Evolutionary conservation across 768 basidiomycete species (phyloP), one percentile per base, ranked within the genome.

Genomic region (Leucosporidium creatinivorum): DNA sequence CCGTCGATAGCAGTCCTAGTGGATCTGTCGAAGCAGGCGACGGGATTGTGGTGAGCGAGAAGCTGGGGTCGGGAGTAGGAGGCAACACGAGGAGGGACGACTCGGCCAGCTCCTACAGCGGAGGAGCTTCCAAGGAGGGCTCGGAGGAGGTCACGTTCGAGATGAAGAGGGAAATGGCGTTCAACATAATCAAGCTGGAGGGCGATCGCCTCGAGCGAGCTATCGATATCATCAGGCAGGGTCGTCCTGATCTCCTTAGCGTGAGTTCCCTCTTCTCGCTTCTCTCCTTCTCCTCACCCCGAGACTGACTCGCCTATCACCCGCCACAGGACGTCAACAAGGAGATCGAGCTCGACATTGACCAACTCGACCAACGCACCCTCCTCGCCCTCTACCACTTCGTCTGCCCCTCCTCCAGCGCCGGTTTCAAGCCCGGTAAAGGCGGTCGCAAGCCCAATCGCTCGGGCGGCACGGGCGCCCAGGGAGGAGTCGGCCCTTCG

Each of bases 301-400:
- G 59, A 28, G 19, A 17, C 49, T 68, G 52, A 54, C 19, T 21
- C 31, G 4, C 33, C 56, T 31, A 13, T 44, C 57, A 31, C 19
- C 36, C 28, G 18, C 44, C 25, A 9, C 39, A 54, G 60, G 73
- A 78, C 72, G 75, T 76, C 58, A 74, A 77, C 65, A 92, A 97
- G 79, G 96, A 99, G 81, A 97, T 98, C 75, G 96, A 99, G 78
- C 85, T 99, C 52, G 96, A 99, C 79, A 98, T 99, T 76, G 96
- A 98, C 76, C 81, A 86, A 50, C 82, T 99, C 39, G 93, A 96
- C 58, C 82, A 89, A 10, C 78, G 84, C 36, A 93, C 96, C 55
- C 85, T 97, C 62, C 88, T 89, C 62, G 91, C 91, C 79, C 83
- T 99, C 33, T 99, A 97, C 82, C 93, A 94, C 79, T 92, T 90